Evolutionary conservation across 306 rosid genomes (phyloP).

Genomic region (Inga oerstediana): DNA sequence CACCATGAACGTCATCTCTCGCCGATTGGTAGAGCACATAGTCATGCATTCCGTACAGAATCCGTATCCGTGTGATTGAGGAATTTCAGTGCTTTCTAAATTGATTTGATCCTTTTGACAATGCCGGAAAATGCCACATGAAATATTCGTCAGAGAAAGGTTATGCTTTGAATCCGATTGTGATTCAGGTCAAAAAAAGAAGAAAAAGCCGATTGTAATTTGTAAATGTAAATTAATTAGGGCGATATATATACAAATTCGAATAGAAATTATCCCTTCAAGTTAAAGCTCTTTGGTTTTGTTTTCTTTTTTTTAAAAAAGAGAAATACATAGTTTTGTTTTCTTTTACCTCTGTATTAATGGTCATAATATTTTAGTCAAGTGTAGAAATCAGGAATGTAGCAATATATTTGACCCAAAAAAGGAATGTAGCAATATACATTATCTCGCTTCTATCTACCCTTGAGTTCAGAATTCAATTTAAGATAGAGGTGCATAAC

Average conservation of each 20-base stretch:
- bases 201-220: background rate
- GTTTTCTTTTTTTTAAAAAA: background rate
- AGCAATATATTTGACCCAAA: background rate
- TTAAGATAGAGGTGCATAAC: background rate
- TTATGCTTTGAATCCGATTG: background rate
- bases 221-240: background rate
- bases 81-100: background rate
- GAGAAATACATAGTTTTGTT: no score
- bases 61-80: background rate
- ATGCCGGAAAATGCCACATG: background rate
- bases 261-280: background rate
- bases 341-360: no score
- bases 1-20: conserved; percentile 23
- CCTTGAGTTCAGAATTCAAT: background rate
- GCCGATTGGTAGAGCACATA: conserved; percentile 22
- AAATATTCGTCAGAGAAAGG: background rate
- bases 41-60: conserved; percentile 5
- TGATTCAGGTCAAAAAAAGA: no score
- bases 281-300: background rate
- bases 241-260: background rate
- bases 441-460: background rate
- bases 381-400: background rate
- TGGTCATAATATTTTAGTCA: no score
- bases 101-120: background rate
- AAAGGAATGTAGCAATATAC: background rate